phyloP scores from a whole-genome alignment of 2,329 filamentous ascomycete species.

The Colletotrichum tabaci region DNA sequence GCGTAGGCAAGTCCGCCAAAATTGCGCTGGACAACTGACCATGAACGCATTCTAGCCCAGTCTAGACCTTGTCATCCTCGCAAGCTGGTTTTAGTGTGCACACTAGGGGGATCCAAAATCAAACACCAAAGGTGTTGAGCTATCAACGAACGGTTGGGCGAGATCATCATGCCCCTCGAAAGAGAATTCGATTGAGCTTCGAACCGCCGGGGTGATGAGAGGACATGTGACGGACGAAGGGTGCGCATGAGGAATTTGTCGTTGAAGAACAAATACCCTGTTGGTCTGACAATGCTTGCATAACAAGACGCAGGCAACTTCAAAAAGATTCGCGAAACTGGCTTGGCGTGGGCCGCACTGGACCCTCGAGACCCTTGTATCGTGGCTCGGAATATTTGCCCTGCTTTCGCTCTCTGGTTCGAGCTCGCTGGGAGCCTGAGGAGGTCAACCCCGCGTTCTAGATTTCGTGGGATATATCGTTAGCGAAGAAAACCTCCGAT shows the following conservation, averaged over 20 bases:
- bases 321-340: conserved; percentile 33
- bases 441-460: conserved; percentile 19
- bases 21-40: conserved; percentile 28
- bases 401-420: conserved; percentile 24
- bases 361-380: conserved; percentile 38
- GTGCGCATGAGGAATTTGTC: neutral
- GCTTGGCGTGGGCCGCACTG: conserved; percentile 30
- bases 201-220: conserved; percentile 15
- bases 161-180: conserved; percentile 18
- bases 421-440: neutral
- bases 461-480: neutral
- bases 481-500: neutral
- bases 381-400: conserved; percentile 37
- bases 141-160: conserved; percentile 20
- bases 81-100: conserved; percentile 12
- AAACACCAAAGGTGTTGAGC: neutral
- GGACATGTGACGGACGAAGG: neutral
- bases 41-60: conserved; percentile 29
- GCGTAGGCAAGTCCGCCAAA: conserved; percentile 29
- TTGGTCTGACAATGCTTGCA: conserved; percentile 22
- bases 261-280: neutral
- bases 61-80: conserved; percentile 23
- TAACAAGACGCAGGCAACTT: conserved; percentile 21
- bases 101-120: neutral
- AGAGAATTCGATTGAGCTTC: conserved; percentile 18